Evolutionary conservation across 176 grass and related monocot genomes (phyloP), one percentile per base, ranked within the genome.

Genomic region (Carex kokanica): DNA sequence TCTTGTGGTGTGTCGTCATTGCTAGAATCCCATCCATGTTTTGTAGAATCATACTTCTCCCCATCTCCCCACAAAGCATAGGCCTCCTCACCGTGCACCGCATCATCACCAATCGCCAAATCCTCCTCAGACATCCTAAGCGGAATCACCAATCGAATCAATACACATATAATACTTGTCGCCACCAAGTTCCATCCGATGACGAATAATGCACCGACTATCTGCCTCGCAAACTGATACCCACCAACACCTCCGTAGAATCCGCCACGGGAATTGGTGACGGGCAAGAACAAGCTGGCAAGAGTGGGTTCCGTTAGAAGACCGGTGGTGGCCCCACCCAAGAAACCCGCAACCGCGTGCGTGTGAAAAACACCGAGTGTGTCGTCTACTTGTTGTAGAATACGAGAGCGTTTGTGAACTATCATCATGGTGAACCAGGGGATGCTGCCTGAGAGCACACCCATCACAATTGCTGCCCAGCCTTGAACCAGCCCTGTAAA

Each of bases 401-500:
- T 74, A 7, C 18, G 78, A 18, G 89, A 94, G 0, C 92, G 90
- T 87, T 98, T 98, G 89, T 98, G 95, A 25, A 98, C 95, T 32
- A 98, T 88, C 95, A 98, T 98, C 95, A 98, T 98, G 17, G 92
- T 98, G 87, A 94, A 98, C 95, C 95, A 98, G 2, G 95, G 95
- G 87, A 98, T 87, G 92, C 95, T 98, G 57, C 95, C 95, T 1
- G 95, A 93, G 5, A 90, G 20, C 0, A 93, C 81, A 7, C 95
- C 95, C 95, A 98, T 98, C 60, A 92, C 2, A 27, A 98, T 98
- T 36, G 95, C 95, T 8, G 92, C 92, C 95, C 95, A 98, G 0
- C 95, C 95, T 61, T 98, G 95, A 5, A 98, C 95, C 12, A 98
- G 78, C 10, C 95, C 93, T 93, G 88, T 2, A 82, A 11, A 24